Percentiles rank a stretch among this genome's conserved stretches.
These are phyloP conservation scores for Ceratocystis smalleyi DNA, from an alignment of 2,329 filamentous ascomycete species.

Conservation along the genomic window DNA sequence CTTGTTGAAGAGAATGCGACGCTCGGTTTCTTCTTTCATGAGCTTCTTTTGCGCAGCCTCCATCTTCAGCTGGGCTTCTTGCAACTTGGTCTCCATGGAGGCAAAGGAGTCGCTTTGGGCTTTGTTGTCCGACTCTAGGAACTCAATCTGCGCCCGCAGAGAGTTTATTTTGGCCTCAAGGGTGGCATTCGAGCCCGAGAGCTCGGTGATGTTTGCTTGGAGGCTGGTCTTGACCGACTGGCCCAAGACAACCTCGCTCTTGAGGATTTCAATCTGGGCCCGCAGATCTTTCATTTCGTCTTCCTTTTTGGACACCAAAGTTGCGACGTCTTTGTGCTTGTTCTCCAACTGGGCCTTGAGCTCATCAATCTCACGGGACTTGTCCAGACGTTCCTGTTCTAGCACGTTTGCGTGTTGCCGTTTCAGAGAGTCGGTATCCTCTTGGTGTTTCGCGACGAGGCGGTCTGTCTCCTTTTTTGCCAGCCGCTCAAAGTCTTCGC, in stretches of 20 bases:
- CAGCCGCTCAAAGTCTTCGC: constrained; percentile 38
- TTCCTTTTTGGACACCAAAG: constrained; percentile 37
- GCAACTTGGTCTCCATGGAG: constrained; percentile 62
- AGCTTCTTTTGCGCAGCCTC: constrained; percentile 64
- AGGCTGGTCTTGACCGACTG: constrained; percentile 42
- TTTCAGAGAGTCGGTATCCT: constrained; percentile 50
- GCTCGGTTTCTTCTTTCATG: constrained; percentile 76
- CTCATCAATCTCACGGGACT: constrained; percentile 49
- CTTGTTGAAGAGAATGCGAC: constrained; percentile 88
- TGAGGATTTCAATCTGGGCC: constrained; percentile 30
- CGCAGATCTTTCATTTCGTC: constrained; percentile 37
- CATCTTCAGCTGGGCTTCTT: constrained; percentile 56
- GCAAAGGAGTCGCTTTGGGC: constrained; percentile 77
- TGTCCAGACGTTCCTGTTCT: constrained; percentile 45
- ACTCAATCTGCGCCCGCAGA: constrained; percentile 68
- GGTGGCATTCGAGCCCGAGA: constrained; percentile 44
- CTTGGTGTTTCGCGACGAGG: constrained; percentile 45
- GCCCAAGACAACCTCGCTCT: constrained; percentile 44
- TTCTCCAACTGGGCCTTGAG: constrained; percentile 37
- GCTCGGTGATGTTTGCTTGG: constrained; percentile 39
- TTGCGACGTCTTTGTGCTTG: constrained; percentile 37
- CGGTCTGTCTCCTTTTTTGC: constrained; percentile 40
- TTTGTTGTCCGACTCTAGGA: constrained; percentile 78
- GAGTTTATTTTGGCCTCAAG: constrained; percentile 63
- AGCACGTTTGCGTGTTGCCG: constrained; percentile 47